Base-by-base conservation (phyloP, 2,329 filamentous ascomycete genomes). In the Huntiella savannae region DNA sequence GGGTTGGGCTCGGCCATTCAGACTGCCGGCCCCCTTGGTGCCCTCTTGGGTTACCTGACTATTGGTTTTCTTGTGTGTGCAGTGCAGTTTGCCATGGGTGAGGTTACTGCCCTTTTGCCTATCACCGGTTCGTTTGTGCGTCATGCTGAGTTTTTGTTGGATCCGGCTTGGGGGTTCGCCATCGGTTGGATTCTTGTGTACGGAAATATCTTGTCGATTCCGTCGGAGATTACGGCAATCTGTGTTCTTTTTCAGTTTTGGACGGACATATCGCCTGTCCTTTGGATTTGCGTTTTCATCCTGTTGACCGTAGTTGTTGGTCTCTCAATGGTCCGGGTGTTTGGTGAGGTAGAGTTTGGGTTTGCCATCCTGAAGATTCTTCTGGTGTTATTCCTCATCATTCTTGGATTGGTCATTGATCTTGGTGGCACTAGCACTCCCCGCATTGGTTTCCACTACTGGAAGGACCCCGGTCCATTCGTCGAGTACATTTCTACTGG, bases 381-480 rank as follows among this genome's bases (percentile, higher is more conserved):
- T 3, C 63, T 81, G 13, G 71, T 81, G 40, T 58, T 79, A 49
- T 71, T 72, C 45, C 63, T 82, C 49, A 73, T 76, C 53, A 65
- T 78, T 45, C 69, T 77, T 52, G 71, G 72, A 11, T 59, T 79
- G 28, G 64, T 79, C 48, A 73, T 79, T 53, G 70, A 76, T 54
- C 65, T 78, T 1, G 76, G 76, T 28, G 76, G 75, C 40, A 66
- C 74, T 2, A 71, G 72, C 3, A 68, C 68, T 0, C 65, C 70
- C 15, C 63, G 70, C 4, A 66, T 76, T 44, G 79, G 79, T 2
- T 83, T 83, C 58, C 60, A 66, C 35, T 82, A 81, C 59, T 86
- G 80, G 81, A 70, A 64, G 45, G 59, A 75, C 32, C 79, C 80
- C 0, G 79, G 77, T 1, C 74, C 77, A 0, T 79, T 81, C 53